Conservation (phyloP, 2,329 filamentous ascomycete genomes). For the Akanthomyces muscarius region DNA sequence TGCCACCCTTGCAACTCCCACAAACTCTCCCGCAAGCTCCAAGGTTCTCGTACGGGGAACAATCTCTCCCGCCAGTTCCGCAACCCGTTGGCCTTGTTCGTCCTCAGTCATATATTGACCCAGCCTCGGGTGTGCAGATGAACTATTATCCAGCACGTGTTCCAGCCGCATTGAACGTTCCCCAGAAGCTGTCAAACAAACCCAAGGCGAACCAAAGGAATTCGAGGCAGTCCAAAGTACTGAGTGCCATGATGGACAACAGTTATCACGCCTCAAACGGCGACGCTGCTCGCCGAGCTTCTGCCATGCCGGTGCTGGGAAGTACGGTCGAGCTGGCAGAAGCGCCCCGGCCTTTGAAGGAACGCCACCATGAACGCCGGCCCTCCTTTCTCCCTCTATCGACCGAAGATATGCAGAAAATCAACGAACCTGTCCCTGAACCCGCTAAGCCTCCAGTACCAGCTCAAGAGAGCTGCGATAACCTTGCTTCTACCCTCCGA, state of each 20-base stretch:
- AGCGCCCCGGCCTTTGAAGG: slow-evolving; percentile 40
- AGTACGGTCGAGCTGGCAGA: slow-evolving; percentile 19
- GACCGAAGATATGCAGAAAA: slow-evolving; percentile 12
- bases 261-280: slow-evolving; percentile 16
- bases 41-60: neutral
- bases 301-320: slow-evolving; percentile 23
- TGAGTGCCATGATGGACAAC: slow-evolving; percentile 53
- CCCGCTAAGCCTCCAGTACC: neutral
- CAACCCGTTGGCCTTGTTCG: slow-evolving; percentile 29
- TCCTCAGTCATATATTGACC: slow-evolving; percentile 58
- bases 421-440: neutral
- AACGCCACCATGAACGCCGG: slow-evolving; percentile 30
- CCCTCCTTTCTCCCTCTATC: slow-evolving; percentile 16
- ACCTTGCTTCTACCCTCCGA: slow-evolving; percentile 25
- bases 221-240: slow-evolving; percentile 67
- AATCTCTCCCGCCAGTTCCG: slow-evolving; percentile 13
- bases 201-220: slow-evolving; percentile 62
- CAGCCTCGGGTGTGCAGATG: slow-evolving; percentile 71
- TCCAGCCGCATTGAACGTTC: slow-evolving; percentile 87
- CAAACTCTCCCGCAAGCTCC: neutral
- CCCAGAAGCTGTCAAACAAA: slow-evolving; percentile 76
- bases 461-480: slow-evolving; percentile 10
- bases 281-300: slow-evolving; percentile 21
- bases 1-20: slow-evolving; percentile 4
- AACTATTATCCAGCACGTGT: slow-evolving; percentile 94